Evolutionary conservation across 306 rosid species (phyloP).

Genomic region (Gillenia trifoliata): DNA sequence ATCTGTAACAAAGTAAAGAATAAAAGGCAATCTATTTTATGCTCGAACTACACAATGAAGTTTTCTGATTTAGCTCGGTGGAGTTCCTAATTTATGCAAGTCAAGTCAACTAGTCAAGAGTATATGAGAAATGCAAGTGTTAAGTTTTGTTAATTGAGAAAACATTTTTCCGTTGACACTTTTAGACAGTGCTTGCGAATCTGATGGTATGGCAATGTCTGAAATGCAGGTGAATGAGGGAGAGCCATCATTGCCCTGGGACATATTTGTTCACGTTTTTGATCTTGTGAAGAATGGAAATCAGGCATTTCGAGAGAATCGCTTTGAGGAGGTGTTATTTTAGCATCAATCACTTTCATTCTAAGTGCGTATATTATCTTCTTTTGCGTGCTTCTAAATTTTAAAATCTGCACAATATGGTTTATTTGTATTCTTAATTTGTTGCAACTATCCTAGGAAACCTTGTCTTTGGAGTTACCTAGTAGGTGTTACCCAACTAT

Average conservation of each 20-base stretch:
- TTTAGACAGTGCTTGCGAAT: constrained; percentile 4
- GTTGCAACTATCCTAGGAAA: not conserved
- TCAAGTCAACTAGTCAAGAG: not conserved
- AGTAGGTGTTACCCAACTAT: not conserved
- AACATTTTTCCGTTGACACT: not conserved
- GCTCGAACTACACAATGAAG: not conserved
- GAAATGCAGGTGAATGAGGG: constrained; percentile 55
- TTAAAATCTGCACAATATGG: not conserved
- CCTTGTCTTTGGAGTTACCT: not conserved
- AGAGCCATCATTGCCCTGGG: constrained; percentile 45
- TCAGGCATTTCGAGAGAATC: constrained; percentile 53
- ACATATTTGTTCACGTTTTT: constrained; percentile 46
- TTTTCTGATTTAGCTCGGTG: not conserved
- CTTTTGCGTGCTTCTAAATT: not conserved
- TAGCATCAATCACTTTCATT: not conserved
- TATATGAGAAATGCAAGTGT: not conserved
- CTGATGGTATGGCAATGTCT: constrained; percentile 23
- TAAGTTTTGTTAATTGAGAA: not conserved
- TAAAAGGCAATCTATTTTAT: not conserved
- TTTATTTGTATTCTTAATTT: not conserved
- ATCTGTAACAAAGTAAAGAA: not conserved
- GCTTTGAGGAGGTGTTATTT: constrained; percentile 61
- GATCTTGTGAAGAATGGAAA: constrained; percentile 75
- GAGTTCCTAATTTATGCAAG: not conserved
- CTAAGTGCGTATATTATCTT: not conserved